phyloP scores from a whole-genome alignment of 352 stramenopile genomes.

The Saprolegnia parasitica region DNA sequence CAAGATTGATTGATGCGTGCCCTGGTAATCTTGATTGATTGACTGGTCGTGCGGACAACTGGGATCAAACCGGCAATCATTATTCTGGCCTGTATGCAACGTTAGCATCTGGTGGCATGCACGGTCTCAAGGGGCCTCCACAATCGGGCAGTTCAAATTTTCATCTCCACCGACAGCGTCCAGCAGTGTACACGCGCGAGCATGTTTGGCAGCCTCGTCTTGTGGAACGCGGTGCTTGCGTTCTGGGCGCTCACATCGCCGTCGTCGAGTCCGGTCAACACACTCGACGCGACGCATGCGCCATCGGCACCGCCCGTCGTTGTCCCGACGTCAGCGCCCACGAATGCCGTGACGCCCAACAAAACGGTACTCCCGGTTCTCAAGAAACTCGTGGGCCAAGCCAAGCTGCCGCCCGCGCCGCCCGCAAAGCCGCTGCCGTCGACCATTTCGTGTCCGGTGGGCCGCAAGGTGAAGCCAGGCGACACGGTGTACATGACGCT shows the following conservation, averaged over 20 bases:
- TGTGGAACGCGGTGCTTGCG: conserved; percentile 4
- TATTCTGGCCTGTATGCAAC: too few relatives aligned
- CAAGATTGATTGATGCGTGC: too few relatives aligned
- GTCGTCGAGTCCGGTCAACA: too few relatives aligned
- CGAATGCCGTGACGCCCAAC: not conserved
- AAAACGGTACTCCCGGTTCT: not conserved
- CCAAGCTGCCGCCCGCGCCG: not conserved
- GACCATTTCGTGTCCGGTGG: not conserved
- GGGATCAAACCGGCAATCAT: too few relatives aligned
- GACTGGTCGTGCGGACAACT: too few relatives aligned
- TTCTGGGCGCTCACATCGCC: not conserved
- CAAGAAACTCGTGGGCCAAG: not conserved
- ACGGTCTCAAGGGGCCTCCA: too few relatives aligned
- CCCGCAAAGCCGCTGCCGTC: not conserved
- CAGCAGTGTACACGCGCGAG: too few relatives aligned
- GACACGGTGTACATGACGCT: conserved; percentile 24
- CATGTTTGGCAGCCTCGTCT: conserved; percentile 14
- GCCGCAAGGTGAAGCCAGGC: not conserved
- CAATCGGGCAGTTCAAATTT: too few relatives aligned
- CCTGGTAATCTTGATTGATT: too few relatives aligned
- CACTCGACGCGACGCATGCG: not conserved
- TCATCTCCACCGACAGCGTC: too few relatives aligned
- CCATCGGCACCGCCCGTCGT: not conserved
- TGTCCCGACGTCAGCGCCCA: not conserved
- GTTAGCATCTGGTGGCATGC: too few relatives aligned